Percentiles rank a stretch among this genome's conserved stretches.
Conservation (phyloP, 2,329 filamentous ascomycete species). For the Cladosporium sp. region DNA sequence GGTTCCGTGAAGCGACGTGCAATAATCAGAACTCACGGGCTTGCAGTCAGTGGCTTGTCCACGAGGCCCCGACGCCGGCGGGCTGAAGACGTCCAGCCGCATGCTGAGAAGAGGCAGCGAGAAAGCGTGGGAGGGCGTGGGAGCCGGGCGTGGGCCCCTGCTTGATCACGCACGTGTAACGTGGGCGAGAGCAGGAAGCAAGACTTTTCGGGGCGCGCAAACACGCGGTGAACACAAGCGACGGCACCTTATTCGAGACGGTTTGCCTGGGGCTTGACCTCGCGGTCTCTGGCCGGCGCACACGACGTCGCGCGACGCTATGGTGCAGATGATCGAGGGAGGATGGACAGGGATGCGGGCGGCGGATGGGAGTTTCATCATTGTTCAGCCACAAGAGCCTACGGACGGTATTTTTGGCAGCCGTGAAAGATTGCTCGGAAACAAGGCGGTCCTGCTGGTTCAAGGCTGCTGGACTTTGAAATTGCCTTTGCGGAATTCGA, state of each 20-base stretch:
- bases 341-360: neutral
- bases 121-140: neutral
- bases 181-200: neutral
- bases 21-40: too few species aligned
- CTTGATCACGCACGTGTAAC: neutral
- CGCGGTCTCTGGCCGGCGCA: too few species aligned
- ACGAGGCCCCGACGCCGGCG: too few species aligned
- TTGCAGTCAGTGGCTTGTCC: neutral
- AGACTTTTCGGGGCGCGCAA: too few species aligned
- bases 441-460: neutral
- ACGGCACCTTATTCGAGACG: neutral
- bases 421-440: neutral
- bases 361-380: neutral
- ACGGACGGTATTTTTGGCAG: neutral
- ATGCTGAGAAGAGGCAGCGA: neutral
- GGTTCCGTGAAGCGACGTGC: neutral
- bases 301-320: neutral
- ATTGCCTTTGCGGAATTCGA: neutral
- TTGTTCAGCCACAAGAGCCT: neutral
- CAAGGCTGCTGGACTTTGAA: neutral
- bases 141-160: neutral
- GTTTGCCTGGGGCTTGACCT: too few species aligned
- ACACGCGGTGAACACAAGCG: neutral
- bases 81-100: neutral
- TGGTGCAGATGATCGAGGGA: neutral